These are phyloP conservation scores for Saccharomyces hybrid DNA, from an alignment of 1,139 yeast genomes.

Conservation along the genomic window DNA sequence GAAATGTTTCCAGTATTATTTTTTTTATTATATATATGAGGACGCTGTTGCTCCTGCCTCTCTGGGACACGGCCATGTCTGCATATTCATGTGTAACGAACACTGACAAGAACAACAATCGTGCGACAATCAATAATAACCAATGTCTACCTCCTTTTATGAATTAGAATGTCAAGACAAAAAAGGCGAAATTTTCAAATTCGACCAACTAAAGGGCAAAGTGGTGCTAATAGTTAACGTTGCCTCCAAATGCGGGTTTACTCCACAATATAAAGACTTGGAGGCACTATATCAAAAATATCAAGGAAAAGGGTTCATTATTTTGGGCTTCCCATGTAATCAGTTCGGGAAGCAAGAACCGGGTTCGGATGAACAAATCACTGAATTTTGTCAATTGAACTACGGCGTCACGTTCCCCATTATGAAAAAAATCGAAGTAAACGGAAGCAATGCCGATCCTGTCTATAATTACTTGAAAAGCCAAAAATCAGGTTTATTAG, in stretches of 20 bases:
- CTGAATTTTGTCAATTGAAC: constrained; percentile 52
- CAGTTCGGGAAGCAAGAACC: constrained; percentile 94
- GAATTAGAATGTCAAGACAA: constrained; percentile 51
- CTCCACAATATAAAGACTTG: constrained; percentile 79
- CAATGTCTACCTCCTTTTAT: constrained; percentile 37
- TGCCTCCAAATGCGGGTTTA: constrained; percentile 87
- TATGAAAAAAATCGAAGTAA: constrained; percentile 79
- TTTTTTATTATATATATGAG: too few species aligned
- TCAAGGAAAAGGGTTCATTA: constrained; percentile 63
- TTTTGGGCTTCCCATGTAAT: constrained; percentile 88
- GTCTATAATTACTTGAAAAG: constrained; percentile 70
- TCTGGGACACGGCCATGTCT: too few species aligned
- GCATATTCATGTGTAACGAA: not conserved
- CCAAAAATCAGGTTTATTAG: constrained; percentile 52
- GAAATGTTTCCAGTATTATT: too few species aligned
- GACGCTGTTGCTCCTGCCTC: too few species aligned
- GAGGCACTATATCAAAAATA: constrained; percentile 78
- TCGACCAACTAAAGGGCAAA: constrained; percentile 70
- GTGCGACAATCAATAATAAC: not conserved
- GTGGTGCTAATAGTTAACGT: constrained; percentile 86
- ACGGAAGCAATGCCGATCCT: constrained; percentile 74
- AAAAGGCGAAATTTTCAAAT: constrained; percentile 57
- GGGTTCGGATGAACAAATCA: constrained; percentile 57
- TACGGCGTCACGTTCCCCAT: constrained; percentile 88
- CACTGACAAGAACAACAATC: not conserved